Percentiles rank a stretch among this genome's conserved stretches.
These are phyloP conservation scores for Alternaria ventricosa DNA, from an alignment of 2,329 filamentous ascomycete genomes.

Conservation along the genomic window DNA sequence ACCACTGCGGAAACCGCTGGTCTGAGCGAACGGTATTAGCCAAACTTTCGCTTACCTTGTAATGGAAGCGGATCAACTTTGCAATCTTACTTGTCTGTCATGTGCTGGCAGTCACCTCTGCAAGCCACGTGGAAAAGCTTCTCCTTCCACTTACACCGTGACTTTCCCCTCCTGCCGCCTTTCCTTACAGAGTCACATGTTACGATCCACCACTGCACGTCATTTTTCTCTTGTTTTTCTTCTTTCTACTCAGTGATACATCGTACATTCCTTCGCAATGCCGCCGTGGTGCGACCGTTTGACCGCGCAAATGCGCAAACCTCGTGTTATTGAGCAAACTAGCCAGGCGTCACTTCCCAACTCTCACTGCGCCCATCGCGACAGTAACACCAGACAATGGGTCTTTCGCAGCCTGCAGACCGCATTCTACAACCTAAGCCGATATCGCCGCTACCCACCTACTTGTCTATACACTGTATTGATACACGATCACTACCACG, in stretches of 20 bases:
- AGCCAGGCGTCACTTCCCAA: constrained; percentile 7
- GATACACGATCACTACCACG: background rate
- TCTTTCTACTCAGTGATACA: background rate
- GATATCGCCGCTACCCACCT: background rate
- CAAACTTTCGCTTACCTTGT: background rate
- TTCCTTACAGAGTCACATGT: background rate
- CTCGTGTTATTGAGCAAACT: constrained; percentile 1
- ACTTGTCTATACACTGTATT: background rate
- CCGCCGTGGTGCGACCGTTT: background rate
- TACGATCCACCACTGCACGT: background rate
- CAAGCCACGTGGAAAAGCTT: background rate
- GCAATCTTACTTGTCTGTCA: background rate
- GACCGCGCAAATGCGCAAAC: constrained; percentile 25
- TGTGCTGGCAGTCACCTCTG: background rate
- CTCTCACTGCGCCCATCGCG: background rate
- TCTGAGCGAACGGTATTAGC: constrained; percentile 28
- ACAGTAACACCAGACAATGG: background rate
- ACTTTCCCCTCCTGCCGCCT: background rate
- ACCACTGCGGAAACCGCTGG: constrained; percentile 80
- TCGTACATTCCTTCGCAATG: background rate
- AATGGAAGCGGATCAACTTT: background rate
- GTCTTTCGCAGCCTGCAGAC: background rate
- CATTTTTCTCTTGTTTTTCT: background rate
- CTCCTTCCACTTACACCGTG: background rate
- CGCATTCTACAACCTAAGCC: background rate